Percentiles rank a stretch among this genome's conserved stretches.
Conservation (phyloP, 192 early-diverging fungal genomes). For the Podila minutissima region DNA sequence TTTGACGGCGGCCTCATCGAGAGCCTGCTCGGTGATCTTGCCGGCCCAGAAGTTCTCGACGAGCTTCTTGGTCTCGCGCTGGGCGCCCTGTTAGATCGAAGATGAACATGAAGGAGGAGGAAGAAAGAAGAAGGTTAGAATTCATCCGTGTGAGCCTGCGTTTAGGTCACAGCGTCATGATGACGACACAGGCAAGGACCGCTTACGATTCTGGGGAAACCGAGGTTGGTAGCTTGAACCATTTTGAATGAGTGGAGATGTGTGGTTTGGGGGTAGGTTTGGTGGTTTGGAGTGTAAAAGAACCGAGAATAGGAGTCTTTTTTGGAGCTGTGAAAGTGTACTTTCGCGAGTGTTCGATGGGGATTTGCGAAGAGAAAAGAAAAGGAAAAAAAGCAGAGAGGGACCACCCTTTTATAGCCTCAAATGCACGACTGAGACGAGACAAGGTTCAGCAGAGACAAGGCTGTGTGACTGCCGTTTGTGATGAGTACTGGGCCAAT, state of each 20-base stretch:
- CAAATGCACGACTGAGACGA: not conserved
- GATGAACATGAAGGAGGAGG: not conserved
- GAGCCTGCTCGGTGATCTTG: conserved; percentile 79
- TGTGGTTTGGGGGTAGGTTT: conserved; percentile 7
- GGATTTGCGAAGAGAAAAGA: conserved; percentile 48
- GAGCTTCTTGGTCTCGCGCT: conserved; percentile 96
- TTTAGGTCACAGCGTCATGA: no score
- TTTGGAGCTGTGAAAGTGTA: conserved; percentile 16
- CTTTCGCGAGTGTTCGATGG: conserved; percentile 15
- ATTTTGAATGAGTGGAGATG: conserved; percentile 24
- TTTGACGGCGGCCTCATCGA: conserved; percentile 67
- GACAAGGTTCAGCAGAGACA: not conserved
- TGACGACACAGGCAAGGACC: not conserved
- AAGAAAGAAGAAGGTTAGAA: conserved; percentile 5
- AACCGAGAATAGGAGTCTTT: conserved; percentile 51
- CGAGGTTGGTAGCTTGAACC: conserved; percentile 53
- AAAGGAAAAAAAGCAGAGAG: conserved; percentile 11
- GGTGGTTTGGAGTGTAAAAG: conserved; percentile 31
- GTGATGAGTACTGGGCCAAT: not conserved
- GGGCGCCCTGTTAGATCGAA: conserved; percentile 67
- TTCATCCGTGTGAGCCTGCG: no score
- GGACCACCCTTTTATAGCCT: conserved; percentile 17
- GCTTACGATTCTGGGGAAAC: conserved; percentile 54
- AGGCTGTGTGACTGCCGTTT: not conserved
- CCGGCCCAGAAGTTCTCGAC: conserved; percentile 95